phyloP scores from a whole-genome alignment of 1,284 basidiomycete genomes.

The Prillingera fragicola region DNA sequence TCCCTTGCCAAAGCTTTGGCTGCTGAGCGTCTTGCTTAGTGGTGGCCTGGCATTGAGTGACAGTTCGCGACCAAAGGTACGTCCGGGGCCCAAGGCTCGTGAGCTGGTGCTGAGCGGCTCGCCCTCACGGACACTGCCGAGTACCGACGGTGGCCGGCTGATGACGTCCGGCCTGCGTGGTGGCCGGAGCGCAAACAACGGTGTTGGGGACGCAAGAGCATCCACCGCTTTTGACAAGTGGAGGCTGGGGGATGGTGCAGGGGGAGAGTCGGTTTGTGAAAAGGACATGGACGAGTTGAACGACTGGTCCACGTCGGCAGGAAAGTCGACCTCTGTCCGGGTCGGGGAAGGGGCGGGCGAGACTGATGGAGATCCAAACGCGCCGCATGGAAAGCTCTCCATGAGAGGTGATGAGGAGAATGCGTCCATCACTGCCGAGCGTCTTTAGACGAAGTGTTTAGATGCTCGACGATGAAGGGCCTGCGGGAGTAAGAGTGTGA shows the following conservation, averaged over 20 bases:
- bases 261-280: constrained; percentile 26
- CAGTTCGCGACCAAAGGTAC: constrained; percentile 40
- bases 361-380: constrained; percentile 23
- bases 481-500: too few species aligned
- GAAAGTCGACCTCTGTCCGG: constrained; percentile 40
- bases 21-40: constrained; percentile 9
- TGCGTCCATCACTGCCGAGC: constrained; percentile 35
- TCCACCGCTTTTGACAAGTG: constrained; percentile 2
- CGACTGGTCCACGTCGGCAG: constrained; percentile 45
- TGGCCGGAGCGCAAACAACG: constrained; percentile 21
- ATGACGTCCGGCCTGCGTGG: constrained; percentile 27
- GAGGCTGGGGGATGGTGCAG: constrained; percentile 12
- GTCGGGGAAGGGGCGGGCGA: constrained; percentile 37
- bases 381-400: constrained; percentile 32
- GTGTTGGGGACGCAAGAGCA: constrained; percentile 25
- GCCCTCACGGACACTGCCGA: neutral
- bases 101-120: neutral
- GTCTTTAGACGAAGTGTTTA: too few species aligned
- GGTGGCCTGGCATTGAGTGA: constrained; percentile 22
- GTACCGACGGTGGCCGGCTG: neutral
- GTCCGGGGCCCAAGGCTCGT: constrained; percentile 5
- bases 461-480: too few species aligned
- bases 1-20: constrained; percentile 19
- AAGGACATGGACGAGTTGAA: constrained; percentile 48
- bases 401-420: constrained; percentile 43